phyloP scores from a whole-genome alignment of 176 grass and related monocot species.

The Carex cristatella region DNA sequence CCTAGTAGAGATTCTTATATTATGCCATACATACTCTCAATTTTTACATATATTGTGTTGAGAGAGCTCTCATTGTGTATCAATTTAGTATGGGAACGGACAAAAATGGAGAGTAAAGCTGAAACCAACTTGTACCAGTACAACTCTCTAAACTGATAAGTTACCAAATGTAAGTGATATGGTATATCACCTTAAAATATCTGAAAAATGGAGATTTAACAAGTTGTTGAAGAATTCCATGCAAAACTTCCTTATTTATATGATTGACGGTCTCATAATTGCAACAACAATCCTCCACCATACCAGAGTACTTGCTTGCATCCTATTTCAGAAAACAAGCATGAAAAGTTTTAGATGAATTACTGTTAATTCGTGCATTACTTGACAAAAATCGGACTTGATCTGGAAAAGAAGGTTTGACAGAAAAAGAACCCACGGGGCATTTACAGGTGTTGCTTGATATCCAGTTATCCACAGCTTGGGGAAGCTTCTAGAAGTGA shows the following conservation, averaged over 20 bases:
- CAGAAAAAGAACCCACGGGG: constrained; percentile 25
- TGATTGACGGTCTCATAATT: constrained; percentile 76
- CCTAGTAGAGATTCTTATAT: constrained; percentile 30
- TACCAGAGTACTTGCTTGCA: constrained; percentile 61
- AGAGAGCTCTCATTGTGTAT: not conserved
- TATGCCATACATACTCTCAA: not conserved
- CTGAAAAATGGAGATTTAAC: constrained; percentile 80
- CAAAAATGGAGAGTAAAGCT: not conserved
- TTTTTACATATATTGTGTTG: not conserved
- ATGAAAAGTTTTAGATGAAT: not conserved
- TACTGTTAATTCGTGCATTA: not conserved
- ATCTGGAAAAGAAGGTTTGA: not conserved
- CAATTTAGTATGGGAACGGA: not conserved
- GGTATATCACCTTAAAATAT: constrained; percentile 80
- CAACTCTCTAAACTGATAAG: not conserved
- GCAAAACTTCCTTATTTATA: constrained; percentile 64
- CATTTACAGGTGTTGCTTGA: constrained; percentile 41
- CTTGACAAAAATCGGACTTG: not conserved
- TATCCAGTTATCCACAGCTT: constrained; percentile 18
- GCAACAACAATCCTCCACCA: constrained; percentile 92
- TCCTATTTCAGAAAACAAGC: constrained; percentile 25
- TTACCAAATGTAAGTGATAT: not conserved
- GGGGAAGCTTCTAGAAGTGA: constrained; percentile 42
- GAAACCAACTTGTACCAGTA: not conserved
- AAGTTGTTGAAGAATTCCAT: constrained; percentile 77